phyloP scores from a whole-genome alignment of 257 asterid genomes.

The Solanum neorickii region DNA sequence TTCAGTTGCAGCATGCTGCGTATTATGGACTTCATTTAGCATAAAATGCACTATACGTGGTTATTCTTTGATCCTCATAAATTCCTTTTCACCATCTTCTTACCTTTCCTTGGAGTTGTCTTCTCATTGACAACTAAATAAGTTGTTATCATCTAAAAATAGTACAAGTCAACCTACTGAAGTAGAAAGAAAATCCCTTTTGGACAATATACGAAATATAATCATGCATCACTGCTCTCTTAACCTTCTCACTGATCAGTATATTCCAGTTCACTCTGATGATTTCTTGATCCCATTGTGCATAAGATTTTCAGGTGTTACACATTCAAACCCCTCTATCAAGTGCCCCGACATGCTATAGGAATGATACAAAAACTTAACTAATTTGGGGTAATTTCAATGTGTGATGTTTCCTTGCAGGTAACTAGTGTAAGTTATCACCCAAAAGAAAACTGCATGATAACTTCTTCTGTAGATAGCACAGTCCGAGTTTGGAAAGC shows the following conservation, averaged over 20 bases:
- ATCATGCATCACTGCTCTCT: neutral
- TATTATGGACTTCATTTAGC: neutral
- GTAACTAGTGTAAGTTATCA: slow-evolving; percentile 93
- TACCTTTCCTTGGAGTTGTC: neutral
- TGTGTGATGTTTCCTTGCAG: slow-evolving; percentile 21
- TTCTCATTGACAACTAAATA: neutral
- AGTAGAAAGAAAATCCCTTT: neutral
- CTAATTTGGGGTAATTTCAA: neutral
- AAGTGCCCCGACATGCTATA: neutral
- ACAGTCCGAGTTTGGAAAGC: slow-evolving; percentile 79
- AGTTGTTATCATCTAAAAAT: neutral
- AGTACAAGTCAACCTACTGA: neutral
- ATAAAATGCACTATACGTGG: neutral
- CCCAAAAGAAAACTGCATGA: slow-evolving; percentile 82
- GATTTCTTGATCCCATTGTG: neutral
- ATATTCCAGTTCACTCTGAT: neutral
- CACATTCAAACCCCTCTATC: neutral
- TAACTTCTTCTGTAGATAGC: slow-evolving; percentile 89
- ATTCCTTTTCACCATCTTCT: neutral
- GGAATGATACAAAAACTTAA: neutral
- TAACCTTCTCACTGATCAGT: neutral
- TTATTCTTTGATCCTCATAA: neutral
- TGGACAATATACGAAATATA: neutral
- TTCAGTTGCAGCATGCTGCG: neutral
- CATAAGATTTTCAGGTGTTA: neutral